A percentile compares a stretch with the other conserved stretches of the same genome.
phyloP scores from a whole-genome alignment of 2,329 filamentous ascomycete genomes.

The Cyphellophora europaea region DNA sequence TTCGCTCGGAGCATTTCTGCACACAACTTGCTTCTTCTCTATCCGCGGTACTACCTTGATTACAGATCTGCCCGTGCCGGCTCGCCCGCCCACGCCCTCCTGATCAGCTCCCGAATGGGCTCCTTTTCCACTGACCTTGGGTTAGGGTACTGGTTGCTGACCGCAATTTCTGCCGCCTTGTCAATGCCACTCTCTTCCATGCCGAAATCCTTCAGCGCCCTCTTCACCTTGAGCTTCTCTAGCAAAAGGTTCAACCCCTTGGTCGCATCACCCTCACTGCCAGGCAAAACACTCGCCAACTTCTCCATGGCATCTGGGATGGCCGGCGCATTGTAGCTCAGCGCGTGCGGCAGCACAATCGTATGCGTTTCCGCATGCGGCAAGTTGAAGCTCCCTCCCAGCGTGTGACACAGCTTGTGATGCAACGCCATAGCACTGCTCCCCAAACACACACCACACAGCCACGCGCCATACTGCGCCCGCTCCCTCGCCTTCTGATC shows the following conservation, averaged over 20 bases:
- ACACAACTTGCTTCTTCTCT: no score
- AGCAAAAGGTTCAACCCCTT: constrained; percentile 48
- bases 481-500: constrained; percentile 38
- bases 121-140: constrained; percentile 44
- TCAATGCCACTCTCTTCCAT: constrained; percentile 54
- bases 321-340: constrained; percentile 52
- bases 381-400: constrained; percentile 55
- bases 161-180: constrained; percentile 49
- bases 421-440: constrained; percentile 55
- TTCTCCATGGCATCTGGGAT: constrained; percentile 44
- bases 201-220: constrained; percentile 44
- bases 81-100: constrained; percentile 54
- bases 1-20: no score
- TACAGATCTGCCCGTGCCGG: constrained; percentile 13
- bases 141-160: constrained; percentile 52
- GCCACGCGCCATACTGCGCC: constrained; percentile 56
- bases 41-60: no score
- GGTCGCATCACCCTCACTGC: constrained; percentile 49
- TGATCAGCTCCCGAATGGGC: constrained; percentile 46
- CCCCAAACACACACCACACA: constrained; percentile 53
- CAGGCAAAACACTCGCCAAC: constrained; percentile 46
- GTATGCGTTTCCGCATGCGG: constrained; percentile 59
- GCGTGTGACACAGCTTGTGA: constrained; percentile 58
- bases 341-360: constrained; percentile 51
- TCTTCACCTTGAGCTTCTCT: constrained; percentile 43